phyloP scores from a whole-genome alignment of 768 basidiomycete species.

The Lentinus tigrinus region DNA sequence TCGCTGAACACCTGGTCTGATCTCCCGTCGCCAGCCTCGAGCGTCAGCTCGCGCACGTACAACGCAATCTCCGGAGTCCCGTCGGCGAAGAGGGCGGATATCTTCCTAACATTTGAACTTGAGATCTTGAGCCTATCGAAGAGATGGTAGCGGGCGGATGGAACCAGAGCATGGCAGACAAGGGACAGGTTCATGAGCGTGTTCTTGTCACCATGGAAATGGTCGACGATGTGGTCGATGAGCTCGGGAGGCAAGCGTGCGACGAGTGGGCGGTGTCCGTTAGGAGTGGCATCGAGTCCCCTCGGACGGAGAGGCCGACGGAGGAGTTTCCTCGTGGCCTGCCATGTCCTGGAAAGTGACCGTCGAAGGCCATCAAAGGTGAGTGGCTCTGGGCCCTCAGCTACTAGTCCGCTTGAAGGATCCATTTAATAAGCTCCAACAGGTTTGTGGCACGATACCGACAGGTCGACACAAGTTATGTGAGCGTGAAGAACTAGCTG shows the following conservation, averaged over 20 bases:
- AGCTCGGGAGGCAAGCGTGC: constrained; percentile 11
- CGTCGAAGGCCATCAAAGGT: background rate
- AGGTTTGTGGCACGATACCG: too few relatives aligned
- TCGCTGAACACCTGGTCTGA: background rate
- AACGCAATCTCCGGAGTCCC: background rate
- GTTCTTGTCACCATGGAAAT: constrained; percentile 8
- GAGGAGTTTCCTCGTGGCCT: background rate
- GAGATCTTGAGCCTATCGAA: constrained; percentile 15
- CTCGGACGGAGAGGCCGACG: background rate
- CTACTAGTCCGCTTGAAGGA: too few relatives aligned
- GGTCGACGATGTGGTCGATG: constrained; percentile 15
- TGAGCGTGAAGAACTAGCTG: too few relatives aligned
- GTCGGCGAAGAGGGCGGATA: background rate
- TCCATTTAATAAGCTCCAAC: too few relatives aligned
- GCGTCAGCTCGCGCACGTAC: constrained; percentile 10
- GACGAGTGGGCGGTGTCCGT: background rate
- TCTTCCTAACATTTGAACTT: background rate
- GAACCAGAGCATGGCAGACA: constrained; percentile 13
- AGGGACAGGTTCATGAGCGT: constrained; percentile 14
- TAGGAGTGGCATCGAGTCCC: background rate
- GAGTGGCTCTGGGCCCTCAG: too few relatives aligned
- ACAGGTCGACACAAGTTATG: too few relatives aligned
- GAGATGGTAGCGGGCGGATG: constrained; percentile 10
- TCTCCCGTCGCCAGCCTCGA: background rate
- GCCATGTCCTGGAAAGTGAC: constrained; percentile 1